A percentile compares a stretch with the other conserved stretches of the same genome.
phyloP scores from a whole-genome alignment of 305 asterid genomes.

The Ilex paraguariensis region DNA sequence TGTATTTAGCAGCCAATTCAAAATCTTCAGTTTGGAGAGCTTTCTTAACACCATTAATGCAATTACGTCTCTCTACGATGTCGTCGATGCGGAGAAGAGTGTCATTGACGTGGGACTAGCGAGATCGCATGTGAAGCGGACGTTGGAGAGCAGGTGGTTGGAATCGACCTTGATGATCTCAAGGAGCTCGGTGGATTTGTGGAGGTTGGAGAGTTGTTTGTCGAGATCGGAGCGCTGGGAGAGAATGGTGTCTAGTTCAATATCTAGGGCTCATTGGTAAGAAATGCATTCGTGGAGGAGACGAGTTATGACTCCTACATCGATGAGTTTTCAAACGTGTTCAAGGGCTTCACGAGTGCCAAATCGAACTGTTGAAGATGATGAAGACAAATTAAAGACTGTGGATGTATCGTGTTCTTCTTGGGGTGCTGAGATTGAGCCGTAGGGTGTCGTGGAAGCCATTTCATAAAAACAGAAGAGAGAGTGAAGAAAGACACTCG shows the following conservation, averaged over 20 bases:
- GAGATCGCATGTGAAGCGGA: slow-evolving; percentile 67
- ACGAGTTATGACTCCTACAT: slow-evolving; percentile 88
- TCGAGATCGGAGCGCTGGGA: slow-evolving; percentile 75
- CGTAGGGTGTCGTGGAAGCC: too few relatives aligned
- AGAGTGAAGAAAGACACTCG: too few relatives aligned
- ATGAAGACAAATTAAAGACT: too few relatives aligned
- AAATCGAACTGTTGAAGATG: slow-evolving; percentile 21
- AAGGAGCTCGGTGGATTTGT: slow-evolving; percentile 60
- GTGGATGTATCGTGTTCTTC: slow-evolving; percentile 26
- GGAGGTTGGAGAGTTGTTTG: slow-evolving; percentile 65
- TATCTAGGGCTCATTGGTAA: too few relatives aligned
- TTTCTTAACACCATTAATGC: slow-evolving; percentile 69
- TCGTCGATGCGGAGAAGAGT: slow-evolving; percentile 75
- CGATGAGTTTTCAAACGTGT: slow-evolving; percentile 66
- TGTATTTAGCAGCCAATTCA: slow-evolving; percentile 69
- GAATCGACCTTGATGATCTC: slow-evolving; percentile 67
- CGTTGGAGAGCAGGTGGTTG: slow-evolving; percentile 57
- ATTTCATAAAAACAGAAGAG: too few relatives aligned
- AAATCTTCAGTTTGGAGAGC: slow-evolving; percentile 73
- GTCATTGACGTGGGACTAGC: slow-evolving; percentile 85
- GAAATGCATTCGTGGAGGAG: too few relatives aligned
- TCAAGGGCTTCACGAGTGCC: slow-evolving; percentile 63
- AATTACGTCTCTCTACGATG: slow-evolving; percentile 79
- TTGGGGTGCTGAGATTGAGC: neutral
- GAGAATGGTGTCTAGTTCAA: slow-evolving; percentile 65